A percentile compares a stretch with the other conserved stretches of the same genome.
Conservation (phyloP, 2,329 filamentous ascomycete genomes). For the Venturia carpophila region DNA sequence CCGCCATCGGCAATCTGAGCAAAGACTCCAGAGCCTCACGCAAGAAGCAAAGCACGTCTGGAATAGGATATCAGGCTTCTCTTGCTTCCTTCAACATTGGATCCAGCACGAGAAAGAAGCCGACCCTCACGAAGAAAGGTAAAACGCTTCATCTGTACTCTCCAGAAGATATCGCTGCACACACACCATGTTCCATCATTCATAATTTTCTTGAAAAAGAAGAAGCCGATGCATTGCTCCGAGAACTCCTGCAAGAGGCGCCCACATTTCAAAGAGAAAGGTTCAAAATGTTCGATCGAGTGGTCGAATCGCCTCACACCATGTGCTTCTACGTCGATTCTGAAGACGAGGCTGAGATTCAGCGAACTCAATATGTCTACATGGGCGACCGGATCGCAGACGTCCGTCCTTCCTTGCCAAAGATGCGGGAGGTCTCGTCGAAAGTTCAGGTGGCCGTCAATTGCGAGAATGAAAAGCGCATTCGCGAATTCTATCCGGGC, state of each 20-base stretch:
- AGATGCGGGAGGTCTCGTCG: conserved; percentile 61
- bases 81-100: conserved; percentile 21
- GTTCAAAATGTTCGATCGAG: conserved; percentile 82
- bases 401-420: conserved; percentile 66
- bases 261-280: conserved; percentile 60
- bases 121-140: conserved; percentile 62
- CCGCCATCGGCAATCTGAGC: conserved; percentile 51
- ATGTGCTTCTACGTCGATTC: conserved; percentile 75
- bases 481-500: conserved; percentile 57
- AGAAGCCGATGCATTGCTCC: conserved; percentile 65
- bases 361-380: conserved; percentile 77
- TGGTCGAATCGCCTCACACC: conserved; percentile 79
- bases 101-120: conserved; percentile 25
- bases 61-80: conserved; percentile 39
- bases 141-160: conserved; percentile 77
- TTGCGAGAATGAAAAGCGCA: conserved; percentile 62
- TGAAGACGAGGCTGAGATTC: conserved; percentile 57
- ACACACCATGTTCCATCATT: conserved; percentile 86
- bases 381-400: conserved; percentile 71
- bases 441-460: conserved; percentile 73
- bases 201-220: conserved; percentile 75
- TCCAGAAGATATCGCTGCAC: conserved; percentile 67
- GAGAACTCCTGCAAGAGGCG: conserved; percentile 68
- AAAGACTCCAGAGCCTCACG: conserved; percentile 29
- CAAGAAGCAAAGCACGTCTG: conserved; percentile 26